phyloP scores from a whole-genome alignment of 306 rosid genomes.

The Alnus rubra region DNA sequence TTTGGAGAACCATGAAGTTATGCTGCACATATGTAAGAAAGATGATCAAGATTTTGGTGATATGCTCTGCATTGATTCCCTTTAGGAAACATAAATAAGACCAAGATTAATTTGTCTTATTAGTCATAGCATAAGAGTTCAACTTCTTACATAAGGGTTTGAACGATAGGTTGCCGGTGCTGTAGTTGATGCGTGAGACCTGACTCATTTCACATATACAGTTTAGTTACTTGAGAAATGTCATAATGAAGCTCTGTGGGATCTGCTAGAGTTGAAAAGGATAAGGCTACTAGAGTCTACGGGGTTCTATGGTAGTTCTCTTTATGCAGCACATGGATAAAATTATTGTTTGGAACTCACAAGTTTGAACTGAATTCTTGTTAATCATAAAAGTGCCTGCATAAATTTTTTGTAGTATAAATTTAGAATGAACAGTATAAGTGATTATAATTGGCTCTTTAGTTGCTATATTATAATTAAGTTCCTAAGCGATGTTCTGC shows the following conservation, averaged over 20 bases:
- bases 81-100: neutral
- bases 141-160: neutral
- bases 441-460: slow-evolving; percentile 6
- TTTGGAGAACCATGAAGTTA: neutral
- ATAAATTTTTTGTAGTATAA: neutral
- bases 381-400: neutral
- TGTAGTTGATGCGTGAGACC: neutral
- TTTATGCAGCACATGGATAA: neutral
- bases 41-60: neutral
- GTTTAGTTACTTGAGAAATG: neutral
- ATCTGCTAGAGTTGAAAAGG: slow-evolving; percentile 18
- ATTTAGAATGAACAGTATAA: neutral
- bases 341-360: neutral
- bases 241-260: neutral
- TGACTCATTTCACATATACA: neutral
- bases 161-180: neutral
- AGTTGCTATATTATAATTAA: neutral
- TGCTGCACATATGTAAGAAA: neutral
- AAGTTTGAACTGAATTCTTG: slow-evolving; percentile 11
- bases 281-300: neutral
- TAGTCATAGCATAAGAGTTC: neutral
- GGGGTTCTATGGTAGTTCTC: slow-evolving; percentile 2
- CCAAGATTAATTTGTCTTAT: neutral
- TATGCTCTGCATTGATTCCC: neutral
- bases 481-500: slow-evolving; percentile 2